These are phyloP conservation scores for Pleurozium schreberi DNA, from an alignment of 225 moss, liverwort and hornwort species.

Conservation along the genomic window DNA sequence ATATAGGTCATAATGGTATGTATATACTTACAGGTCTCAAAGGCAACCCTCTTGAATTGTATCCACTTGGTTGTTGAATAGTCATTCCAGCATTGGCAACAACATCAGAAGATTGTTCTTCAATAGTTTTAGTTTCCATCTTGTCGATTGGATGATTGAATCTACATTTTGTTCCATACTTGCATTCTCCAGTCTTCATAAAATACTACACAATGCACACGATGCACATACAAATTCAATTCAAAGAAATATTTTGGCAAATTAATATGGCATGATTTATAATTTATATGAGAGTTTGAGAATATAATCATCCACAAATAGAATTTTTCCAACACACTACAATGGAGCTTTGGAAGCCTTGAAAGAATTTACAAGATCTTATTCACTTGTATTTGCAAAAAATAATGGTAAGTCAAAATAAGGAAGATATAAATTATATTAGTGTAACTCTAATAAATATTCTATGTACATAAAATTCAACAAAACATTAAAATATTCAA, in stretches of 20 bases:
- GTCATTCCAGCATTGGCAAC: background rate
- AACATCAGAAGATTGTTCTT: slow-evolving; percentile 16
- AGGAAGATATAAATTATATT: background rate
- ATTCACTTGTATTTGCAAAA: background rate
- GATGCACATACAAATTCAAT: background rate
- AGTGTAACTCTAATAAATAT: too few relatives aligned
- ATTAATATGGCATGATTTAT: background rate
- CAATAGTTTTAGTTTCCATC: background rate
- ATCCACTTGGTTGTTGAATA: slow-evolving; percentile 22
- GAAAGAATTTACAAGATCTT: too few relatives aligned
- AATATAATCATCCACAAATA: background rate
- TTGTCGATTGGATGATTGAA: slow-evolving; percentile 94
- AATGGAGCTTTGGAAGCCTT: background rate
- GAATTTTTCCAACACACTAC: too few relatives aligned
- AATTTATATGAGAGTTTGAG: background rate
- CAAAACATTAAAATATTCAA: too few relatives aligned
- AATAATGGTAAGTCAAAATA: background rate
- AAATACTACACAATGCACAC: slow-evolving; percentile 42
- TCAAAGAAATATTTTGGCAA: background rate
- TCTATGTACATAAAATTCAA: background rate
- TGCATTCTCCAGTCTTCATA: slow-evolving; percentile 91
- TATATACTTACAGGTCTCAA: slow-evolving; percentile 51
- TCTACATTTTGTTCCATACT: slow-evolving; percentile 74
- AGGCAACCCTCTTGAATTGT: slow-evolving; percentile 83
- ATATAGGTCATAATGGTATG: background rate